These are phyloP conservation scores for Trypanosoma platydactyli DNA, from an alignment of 208 protist genomes.

Conservation along the genomic window DNA sequence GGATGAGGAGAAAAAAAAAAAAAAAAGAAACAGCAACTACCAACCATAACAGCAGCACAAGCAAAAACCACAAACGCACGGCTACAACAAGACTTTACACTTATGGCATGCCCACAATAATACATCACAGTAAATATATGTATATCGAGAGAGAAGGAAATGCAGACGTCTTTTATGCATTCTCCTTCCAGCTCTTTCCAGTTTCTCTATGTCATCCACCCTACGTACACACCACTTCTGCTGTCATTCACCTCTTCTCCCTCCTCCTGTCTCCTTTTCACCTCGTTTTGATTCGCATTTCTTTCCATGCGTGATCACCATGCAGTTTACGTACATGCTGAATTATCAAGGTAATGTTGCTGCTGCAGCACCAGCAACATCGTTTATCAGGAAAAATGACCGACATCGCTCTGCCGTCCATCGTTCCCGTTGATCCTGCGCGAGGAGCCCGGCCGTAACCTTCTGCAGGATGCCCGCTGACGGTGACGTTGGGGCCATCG, in stretches of 20 bases:
- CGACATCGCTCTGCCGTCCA: constrained; percentile 71
- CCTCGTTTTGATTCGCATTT: constrained; percentile 1
- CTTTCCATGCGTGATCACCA: neutral
- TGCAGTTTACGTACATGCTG: no score
- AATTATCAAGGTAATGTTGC: neutral
- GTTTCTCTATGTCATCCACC: no score
- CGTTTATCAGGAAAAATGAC: constrained; percentile 26
- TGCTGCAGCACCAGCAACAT: neutral
- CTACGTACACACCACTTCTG: no score
- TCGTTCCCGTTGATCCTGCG: constrained; percentile 35
- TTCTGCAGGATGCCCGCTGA: constrained; percentile 38
- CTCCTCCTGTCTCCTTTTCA: neutral
- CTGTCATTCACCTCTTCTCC: no score
- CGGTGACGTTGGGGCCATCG: constrained; percentile 20
- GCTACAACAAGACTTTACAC: no score
- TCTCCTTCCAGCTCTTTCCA: no score
- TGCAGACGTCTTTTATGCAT: no score
- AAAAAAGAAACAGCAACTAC: constrained; percentile 6
- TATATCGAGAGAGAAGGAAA: no score
- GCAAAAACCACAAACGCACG: no score
- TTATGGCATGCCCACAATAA: no score
- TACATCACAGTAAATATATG: no score
- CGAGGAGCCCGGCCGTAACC: constrained; percentile 50
- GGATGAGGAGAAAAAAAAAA: neutral
- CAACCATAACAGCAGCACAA: neutral